Conservation (phyloP, 495 filamentous ascomycete genomes). For the Amorphotheca resinae region DNA sequence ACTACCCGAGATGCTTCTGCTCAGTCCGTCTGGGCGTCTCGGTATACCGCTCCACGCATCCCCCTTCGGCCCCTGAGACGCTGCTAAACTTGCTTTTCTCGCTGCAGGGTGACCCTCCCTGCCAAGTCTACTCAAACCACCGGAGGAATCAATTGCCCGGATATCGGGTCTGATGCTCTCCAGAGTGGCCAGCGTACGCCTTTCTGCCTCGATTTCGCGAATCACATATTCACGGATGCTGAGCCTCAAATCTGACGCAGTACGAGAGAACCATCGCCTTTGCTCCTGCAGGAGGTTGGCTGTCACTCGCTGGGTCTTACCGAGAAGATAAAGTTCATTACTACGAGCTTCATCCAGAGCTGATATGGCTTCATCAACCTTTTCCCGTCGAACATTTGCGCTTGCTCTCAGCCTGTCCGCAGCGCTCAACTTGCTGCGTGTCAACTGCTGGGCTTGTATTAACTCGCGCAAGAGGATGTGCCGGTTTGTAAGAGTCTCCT, state of each 20-base stretch:
- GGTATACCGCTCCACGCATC: constrained; percentile 96
- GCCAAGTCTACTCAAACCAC: constrained; percentile 78
- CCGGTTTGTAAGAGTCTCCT: constrained; percentile 95
- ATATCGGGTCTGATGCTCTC: constrained; percentile 90
- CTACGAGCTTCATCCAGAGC: constrained; percentile 75
- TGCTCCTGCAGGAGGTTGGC: constrained; percentile 80
- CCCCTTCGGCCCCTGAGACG: constrained; percentile 86
- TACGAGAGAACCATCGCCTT: constrained; percentile 81
- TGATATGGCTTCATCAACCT: constrained; percentile 90
- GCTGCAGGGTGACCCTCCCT: constrained; percentile 71
- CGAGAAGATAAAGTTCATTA: constrained; percentile 63
- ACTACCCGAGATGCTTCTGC: constrained; percentile 64
- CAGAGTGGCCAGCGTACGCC: constrained; percentile 79
- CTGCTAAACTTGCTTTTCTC: constrained; percentile 63
- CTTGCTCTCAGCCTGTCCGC: constrained; percentile 79
- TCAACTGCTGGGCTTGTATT: constrained; percentile 69
- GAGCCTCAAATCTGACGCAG: constrained; percentile 63
- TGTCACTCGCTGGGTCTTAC: constrained; percentile 79
- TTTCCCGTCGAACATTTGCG: constrained; percentile 75
- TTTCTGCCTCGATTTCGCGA: constrained; percentile 90
- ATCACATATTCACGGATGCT: constrained; percentile 85
- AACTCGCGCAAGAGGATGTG: constrained; percentile 97
- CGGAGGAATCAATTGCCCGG: constrained; percentile 77
- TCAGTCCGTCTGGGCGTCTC: constrained; percentile 61
- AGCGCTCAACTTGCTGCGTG: constrained; percentile 65